These are phyloP conservation scores for Diaporthe vaccinii DNA, from an alignment of 2,329 filamentous ascomycete genomes.

Conservation along the genomic window DNA sequence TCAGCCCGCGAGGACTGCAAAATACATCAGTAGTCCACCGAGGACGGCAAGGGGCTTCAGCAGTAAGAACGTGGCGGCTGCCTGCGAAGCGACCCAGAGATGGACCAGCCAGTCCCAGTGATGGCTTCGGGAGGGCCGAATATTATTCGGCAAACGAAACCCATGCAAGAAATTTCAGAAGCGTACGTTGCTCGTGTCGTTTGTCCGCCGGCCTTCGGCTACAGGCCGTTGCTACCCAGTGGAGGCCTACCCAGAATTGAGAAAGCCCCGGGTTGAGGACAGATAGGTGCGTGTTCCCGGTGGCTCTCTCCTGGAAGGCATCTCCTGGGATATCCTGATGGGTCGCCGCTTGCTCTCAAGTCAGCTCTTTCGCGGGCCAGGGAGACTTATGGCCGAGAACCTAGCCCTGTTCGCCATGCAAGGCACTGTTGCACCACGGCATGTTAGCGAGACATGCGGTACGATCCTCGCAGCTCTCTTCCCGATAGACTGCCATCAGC, in stretches of 20 bases:
- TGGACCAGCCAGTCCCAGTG: not conserved
- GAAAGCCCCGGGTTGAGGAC: not conserved
- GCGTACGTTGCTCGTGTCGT: not conserved
- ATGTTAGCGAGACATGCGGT: conserved; percentile 17
- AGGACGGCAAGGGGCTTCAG: conserved; percentile 22
- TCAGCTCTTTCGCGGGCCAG: not conserved
- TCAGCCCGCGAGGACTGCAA: not conserved
- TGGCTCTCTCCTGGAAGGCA: not conserved
- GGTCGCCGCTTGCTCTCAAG: not conserved
- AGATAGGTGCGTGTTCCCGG: not conserved
- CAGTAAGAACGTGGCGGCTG: conserved; percentile 1
- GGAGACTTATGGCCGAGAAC: not conserved
- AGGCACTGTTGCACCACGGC: not conserved
- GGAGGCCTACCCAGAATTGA: not conserved
- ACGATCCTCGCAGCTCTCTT: not conserved
- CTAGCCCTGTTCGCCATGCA: not conserved
- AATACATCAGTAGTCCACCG: not conserved
- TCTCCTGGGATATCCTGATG: not conserved
- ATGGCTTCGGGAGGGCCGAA: not conserved
- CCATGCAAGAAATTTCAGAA: no score
- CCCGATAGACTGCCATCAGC: conserved; percentile 1
- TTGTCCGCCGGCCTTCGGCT: not conserved
- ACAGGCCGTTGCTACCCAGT: not conserved
- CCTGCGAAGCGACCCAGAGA: not conserved
- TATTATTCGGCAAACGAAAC: not conserved